Conservation (phyloP, 108 stramenopile genomes). For the Skeletonema tropicum region DNA sequence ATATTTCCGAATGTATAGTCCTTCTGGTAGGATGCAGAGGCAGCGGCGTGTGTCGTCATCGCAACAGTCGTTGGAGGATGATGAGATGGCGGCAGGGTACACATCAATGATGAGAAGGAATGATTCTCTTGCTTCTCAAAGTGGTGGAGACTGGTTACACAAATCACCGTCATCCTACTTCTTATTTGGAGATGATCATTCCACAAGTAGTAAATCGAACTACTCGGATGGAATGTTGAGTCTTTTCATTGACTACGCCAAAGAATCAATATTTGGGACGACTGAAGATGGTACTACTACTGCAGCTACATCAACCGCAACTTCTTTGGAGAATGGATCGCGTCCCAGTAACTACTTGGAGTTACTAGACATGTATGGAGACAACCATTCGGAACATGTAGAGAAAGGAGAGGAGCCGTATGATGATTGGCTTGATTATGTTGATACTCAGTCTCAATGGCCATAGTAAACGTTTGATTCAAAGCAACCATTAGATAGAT, state of each 20-base stretch:
- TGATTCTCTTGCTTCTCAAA: background rate
- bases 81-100: background rate
- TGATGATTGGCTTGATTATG: conserved; percentile 46
- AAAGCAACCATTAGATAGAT: no score
- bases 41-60: background rate
- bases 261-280: conserved; percentile 13
- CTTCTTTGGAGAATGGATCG: background rate
- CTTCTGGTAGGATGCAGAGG: conserved; percentile 9
- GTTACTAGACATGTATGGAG: conserved; percentile 44
- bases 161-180: conserved; percentile 42
- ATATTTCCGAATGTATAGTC: conserved; percentile 38
- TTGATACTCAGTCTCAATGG: conserved; percentile 22
- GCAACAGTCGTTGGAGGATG: background rate
- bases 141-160: conserved; percentile 23
- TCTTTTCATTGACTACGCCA: background rate
- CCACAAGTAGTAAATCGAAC: background rate
- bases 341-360: conserved; percentile 21
- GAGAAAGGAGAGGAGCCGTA: conserved; percentile 1
- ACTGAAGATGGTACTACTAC: background rate
- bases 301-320: background rate
- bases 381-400: background rate
- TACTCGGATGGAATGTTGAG: background rate
- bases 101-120: no score
- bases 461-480: background rate
- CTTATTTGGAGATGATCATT: conserved; percentile 29